phyloP scores from a whole-genome alignment of 2,329 filamentous ascomycete genomes.

The Immersiporthe knoxdaviesiana region DNA sequence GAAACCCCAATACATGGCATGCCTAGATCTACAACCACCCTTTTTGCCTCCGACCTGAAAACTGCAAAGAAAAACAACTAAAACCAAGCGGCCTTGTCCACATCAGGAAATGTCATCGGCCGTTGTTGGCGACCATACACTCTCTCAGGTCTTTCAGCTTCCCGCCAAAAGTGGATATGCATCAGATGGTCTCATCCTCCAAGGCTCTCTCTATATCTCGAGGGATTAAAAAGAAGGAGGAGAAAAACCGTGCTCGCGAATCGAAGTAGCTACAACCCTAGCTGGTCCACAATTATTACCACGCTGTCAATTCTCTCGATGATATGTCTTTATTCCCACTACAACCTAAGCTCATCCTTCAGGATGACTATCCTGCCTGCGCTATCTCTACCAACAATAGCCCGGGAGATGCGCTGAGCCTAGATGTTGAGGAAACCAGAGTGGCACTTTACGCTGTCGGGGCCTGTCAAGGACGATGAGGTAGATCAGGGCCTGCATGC shows the following conservation, averaged over 20 bases:
- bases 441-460: background rate
- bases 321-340: background rate
- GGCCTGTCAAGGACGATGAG: slow-evolving; percentile 12
- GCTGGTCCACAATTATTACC: background rate
- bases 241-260: background rate
- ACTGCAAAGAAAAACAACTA: background rate
- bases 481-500: slow-evolving; percentile 4
- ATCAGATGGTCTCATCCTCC: slow-evolving; percentile 21
- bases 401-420: background rate
- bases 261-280: background rate
- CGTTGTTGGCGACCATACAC: slow-evolving; percentile 5
- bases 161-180: slow-evolving; percentile 7
- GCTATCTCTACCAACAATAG: slow-evolving; percentile 2
- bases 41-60: background rate
- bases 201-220: slow-evolving; percentile 24
- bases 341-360: slow-evolving; percentile 20
- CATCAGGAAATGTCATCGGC: background rate
- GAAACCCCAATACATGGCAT: background rate
- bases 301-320: slow-evolving; percentile 11
- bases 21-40: background rate
- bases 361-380: slow-evolving; percentile 25
- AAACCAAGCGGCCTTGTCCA: background rate
- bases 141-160: background rate
- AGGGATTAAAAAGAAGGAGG: background rate
- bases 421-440: background rate